These are phyloP conservation scores for Magnusiomyces suaveolens DNA, from an alignment of 1,139 yeast species.

Conservation along the genomic window DNA sequence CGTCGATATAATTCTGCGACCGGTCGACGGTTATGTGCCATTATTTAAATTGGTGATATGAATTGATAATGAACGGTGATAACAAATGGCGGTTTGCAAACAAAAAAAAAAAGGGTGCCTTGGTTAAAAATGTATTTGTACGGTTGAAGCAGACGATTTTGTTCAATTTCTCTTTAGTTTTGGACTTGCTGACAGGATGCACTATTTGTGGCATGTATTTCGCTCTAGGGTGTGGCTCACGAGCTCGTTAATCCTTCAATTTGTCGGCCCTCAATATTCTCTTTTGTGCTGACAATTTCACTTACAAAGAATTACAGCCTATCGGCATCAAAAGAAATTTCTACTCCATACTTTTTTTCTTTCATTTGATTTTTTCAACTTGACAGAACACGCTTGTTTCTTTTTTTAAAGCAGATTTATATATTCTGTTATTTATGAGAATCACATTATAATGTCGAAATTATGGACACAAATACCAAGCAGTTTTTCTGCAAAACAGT, in stretches of 20 bases:
- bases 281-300: not conserved
- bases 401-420: too few relatives aligned
- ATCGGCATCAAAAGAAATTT: not conserved
- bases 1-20: conserved; percentile 46
- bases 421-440: not conserved
- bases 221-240: not conserved
- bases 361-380: too few relatives aligned
- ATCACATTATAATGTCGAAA: not conserved
- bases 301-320: not conserved
- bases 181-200: too few relatives aligned
- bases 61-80: not conserved
- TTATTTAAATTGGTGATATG: not conserved
- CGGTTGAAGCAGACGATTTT: not conserved
- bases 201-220: too few relatives aligned
- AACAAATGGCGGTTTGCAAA: not conserved
- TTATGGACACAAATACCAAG: not conserved
- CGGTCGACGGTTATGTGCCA: conserved; percentile 12
- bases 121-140: not conserved
- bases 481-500: not conserved
- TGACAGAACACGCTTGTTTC: too few relatives aligned
- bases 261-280: not conserved
- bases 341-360: not conserved
- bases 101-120: not conserved
- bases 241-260: not conserved
- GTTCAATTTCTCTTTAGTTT: not conserved